A percentile compares a stretch with the other conserved stretches of the same genome.
Conservation (phyloP, 2,329 filamentous ascomycete species). For the Aspergillus novoparasiticus region DNA sequence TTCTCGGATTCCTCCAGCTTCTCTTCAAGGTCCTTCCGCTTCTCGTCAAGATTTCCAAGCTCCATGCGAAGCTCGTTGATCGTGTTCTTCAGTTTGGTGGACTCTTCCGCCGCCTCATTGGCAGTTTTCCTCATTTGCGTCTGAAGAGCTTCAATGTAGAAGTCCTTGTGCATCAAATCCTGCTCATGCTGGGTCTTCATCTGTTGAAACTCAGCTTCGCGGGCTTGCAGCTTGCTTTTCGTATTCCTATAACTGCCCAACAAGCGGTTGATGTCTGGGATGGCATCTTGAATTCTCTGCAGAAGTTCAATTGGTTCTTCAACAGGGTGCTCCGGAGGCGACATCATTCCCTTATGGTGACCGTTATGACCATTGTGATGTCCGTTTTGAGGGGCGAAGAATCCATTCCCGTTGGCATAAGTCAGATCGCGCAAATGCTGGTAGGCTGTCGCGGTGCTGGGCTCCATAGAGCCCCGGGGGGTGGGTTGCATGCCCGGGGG, state of each 20-base stretch:
- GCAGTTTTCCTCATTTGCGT: slow-evolving; percentile 53
- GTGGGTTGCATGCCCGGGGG: slow-evolving; percentile 30
- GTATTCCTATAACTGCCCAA: slow-evolving; percentile 53
- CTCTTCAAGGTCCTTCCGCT: slow-evolving; percentile 54
- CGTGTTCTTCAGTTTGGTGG: slow-evolving; percentile 43
- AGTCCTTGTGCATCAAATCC: slow-evolving; percentile 55
- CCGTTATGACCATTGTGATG: slow-evolving; percentile 10
- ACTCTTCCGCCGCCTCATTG: slow-evolving; percentile 54
- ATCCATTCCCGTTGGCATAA: slow-evolving; percentile 19
- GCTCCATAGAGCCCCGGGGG: slow-evolving; percentile 33
- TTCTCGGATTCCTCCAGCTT: slow-evolving; percentile 48
- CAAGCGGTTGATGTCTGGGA: slow-evolving; percentile 50
- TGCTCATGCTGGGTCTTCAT: slow-evolving; percentile 54
- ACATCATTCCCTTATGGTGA: slow-evolving; percentile 33
- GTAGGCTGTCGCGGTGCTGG: slow-evolving; percentile 34
- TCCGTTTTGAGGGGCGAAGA: slow-evolving; percentile 9
- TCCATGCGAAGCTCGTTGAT: slow-evolving; percentile 55
- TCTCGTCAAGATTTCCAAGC: slow-evolving; percentile 53
- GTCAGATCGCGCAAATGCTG: slow-evolving; percentile 34
- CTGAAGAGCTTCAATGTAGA: slow-evolving; percentile 55
- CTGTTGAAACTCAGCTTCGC: slow-evolving; percentile 54
- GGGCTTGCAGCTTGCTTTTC: slow-evolving; percentile 51
- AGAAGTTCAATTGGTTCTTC: slow-evolving; percentile 44
- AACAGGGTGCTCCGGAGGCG: slow-evolving; percentile 30
- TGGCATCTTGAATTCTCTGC: slow-evolving; percentile 48